Base-by-base conservation (phyloP, 225 moss, liverwort and hornwort species). In the Lunularia cruciata region DNA sequence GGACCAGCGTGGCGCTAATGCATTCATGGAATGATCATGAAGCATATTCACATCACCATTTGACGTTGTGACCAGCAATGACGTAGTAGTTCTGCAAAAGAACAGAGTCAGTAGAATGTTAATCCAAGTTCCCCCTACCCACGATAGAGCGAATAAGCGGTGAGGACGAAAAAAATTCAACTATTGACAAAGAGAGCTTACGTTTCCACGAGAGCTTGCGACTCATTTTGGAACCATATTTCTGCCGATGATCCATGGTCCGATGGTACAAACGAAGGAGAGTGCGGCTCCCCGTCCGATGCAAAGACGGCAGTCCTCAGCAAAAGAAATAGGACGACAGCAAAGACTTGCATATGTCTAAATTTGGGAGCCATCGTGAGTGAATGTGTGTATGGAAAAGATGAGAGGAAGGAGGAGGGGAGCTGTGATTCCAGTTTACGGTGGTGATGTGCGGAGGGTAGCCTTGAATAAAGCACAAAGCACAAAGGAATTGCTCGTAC, bases 201-300 rank as follows among this genome's bases (percentile, higher is more conserved):
- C 79, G 37, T 63, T 36, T 79, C 57, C 23, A 71, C 65, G n/a
- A 79, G 60, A 60, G 74, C 47, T 56, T 65, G 42, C 23, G 77
- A 73, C n/a, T 81, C 76, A n/a, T 81, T 81, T 58, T 73, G 57
- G 33, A 81, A 66, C 81, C 81, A 81, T 39, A 55, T 58, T 27
- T 81, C 81, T 8, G 76, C 59, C 4, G 72, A 56, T 27, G 73
- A 67, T 40, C 56, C 77, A 30, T 76, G 69, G 32, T 72, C 71
- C 25, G 72, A 48, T 6, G 67, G 23, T 2, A 56, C 51, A 20
- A 27, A 52, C 18, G 69, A 56, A 38, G 69, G 69, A 14, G 54
- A 56, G 31, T 75, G 67, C 33, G 67, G 61, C 26, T 30, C 52
- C 37, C 66, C 61, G 64, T 68, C 63, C 27, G 27, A 42, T 0